These are phyloP conservation scores for Thalassiosira sp. DNA, from an alignment of 352 stramenopile species.

Conservation along the genomic window DNA sequence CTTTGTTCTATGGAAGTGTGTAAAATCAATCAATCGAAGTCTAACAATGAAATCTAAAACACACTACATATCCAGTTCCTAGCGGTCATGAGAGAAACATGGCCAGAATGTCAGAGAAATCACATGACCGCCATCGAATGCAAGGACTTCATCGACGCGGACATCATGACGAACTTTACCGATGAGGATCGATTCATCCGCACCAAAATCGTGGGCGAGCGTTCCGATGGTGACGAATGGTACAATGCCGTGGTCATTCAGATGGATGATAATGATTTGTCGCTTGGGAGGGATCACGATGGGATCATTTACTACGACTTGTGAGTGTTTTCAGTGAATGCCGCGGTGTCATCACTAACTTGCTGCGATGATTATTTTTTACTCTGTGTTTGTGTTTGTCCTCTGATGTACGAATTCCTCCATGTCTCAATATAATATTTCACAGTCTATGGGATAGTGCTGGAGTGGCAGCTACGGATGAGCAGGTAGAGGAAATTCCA, in stretches of 20 bases:
- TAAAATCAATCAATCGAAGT: too few species aligned
- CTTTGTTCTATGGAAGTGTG: background rate
- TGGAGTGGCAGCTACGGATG: background rate
- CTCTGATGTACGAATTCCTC: background rate
- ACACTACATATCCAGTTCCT: background rate
- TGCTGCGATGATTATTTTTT: background rate
- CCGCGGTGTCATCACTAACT: too few species aligned
- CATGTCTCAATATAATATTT: background rate
- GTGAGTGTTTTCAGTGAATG: background rate
- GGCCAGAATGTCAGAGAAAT: background rate
- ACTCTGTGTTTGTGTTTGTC: background rate
- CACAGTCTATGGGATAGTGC: background rate
- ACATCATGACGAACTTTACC: slow-evolving; percentile 13
- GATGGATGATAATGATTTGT: slow-evolving; percentile 26
- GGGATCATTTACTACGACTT: slow-evolving; percentile 2
- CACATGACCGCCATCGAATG: slow-evolving; percentile 10
- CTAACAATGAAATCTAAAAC: background rate
- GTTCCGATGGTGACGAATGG: background rate
- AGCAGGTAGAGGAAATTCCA: background rate
- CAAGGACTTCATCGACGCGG: slow-evolving; percentile 21
- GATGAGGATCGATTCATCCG: slow-evolving; percentile 5
- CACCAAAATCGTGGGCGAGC: slow-evolving; percentile 10
- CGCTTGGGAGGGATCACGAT: slow-evolving; percentile 5
- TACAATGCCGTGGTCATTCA: slow-evolving; percentile 23
- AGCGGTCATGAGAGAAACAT: background rate